phyloP scores from a whole-genome alignment of 495 filamentous ascomycete genomes.

The Polyplosphaeria fusca region DNA sequence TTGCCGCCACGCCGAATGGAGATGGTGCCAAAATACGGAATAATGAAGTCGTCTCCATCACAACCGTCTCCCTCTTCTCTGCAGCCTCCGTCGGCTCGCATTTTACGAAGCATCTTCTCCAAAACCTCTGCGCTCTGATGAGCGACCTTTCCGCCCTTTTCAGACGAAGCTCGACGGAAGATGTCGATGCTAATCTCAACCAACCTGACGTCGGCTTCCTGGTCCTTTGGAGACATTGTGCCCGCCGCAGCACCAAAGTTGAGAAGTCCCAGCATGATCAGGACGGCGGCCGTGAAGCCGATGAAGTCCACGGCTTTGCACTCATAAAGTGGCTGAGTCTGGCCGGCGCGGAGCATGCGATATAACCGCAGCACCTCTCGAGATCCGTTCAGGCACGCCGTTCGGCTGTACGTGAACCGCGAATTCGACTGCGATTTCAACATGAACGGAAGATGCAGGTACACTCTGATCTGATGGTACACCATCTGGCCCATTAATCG shows the following conservation, averaged over 20 bases:
- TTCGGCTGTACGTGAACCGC: conserved; percentile 43
- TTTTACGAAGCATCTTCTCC: conserved; percentile 39
- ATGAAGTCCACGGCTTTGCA: conserved; percentile 57
- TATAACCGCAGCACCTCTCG: conserved; percentile 48
- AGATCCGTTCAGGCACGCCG: conserved; percentile 48
- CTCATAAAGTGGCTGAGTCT: conserved; percentile 40
- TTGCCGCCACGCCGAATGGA: conserved; percentile 30
- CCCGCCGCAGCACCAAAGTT: conserved; percentile 37
- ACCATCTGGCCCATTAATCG: conserved; percentile 48
- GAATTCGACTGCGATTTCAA: conserved; percentile 47
- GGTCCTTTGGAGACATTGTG: conserved; percentile 29
- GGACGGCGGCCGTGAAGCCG: conserved; percentile 51
- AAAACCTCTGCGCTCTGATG: conserved; percentile 48
- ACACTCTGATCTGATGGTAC: conserved; percentile 46
- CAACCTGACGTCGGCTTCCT: conserved; percentile 50
- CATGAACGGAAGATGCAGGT: conserved; percentile 57
- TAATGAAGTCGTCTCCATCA: conserved; percentile 24
- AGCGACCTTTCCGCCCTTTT: conserved; percentile 50
- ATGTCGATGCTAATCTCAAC: conserved; percentile 45
- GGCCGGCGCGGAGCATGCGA: conserved; percentile 43
- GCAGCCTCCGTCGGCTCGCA: conserved; percentile 1
- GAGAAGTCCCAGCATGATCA: conserved; percentile 50
- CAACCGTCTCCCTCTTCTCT: conserved; percentile 6
- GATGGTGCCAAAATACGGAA: conserved; percentile 37
- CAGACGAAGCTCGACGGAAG: conserved; percentile 42